phyloP scores from a whole-genome alignment of 2,329 filamentous ascomycete species.

The Coniochaeta pulveracea region DNA sequence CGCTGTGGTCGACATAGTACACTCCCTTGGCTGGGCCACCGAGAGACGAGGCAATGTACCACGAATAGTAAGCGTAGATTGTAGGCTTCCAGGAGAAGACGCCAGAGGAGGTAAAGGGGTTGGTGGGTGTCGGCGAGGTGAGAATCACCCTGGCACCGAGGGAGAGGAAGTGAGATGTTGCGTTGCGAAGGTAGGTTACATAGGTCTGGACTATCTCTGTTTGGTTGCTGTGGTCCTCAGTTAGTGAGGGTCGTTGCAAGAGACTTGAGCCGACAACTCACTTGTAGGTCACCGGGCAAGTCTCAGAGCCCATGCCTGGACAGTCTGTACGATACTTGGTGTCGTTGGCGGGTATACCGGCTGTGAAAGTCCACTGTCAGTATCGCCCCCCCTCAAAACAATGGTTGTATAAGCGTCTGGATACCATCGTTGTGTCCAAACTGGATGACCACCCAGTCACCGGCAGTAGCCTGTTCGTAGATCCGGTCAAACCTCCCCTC shows the following conservation, averaged over 20 bases:
- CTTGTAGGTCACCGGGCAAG: conserved; percentile 39
- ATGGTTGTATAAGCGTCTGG: neutral
- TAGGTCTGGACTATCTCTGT: conserved; percentile 48
- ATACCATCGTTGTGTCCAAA: conserved; percentile 62
- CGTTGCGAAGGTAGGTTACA: conserved; percentile 46
- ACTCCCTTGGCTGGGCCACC: conserved; percentile 26
- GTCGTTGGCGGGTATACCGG: conserved; percentile 41
- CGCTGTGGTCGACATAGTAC: conserved; percentile 49
- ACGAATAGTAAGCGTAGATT: conserved; percentile 46
- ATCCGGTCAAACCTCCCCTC: conserved; percentile 54
- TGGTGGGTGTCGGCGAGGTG: conserved; percentile 41
- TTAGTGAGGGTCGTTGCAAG: conserved; percentile 4
- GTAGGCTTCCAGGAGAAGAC: conserved; percentile 32
- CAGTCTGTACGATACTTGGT: conserved; percentile 50
- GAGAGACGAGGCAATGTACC: conserved; percentile 23
- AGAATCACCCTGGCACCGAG: conserved; percentile 52
- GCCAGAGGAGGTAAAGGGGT: conserved; percentile 45
- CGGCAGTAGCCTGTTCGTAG: conserved; percentile 35
- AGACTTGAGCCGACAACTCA: conserved; percentile 4
- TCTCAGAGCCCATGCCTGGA: conserved; percentile 37
- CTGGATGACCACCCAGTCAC: conserved; percentile 59
- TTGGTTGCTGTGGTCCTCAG: conserved; percentile 6
- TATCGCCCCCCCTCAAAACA: no score
- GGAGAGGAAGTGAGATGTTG: conserved; percentile 36
- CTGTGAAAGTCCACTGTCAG: neutral